Evolutionary conservation across 257 asterid species (phyloP).

Genomic region (Solanum chiquidenum): DNA sequence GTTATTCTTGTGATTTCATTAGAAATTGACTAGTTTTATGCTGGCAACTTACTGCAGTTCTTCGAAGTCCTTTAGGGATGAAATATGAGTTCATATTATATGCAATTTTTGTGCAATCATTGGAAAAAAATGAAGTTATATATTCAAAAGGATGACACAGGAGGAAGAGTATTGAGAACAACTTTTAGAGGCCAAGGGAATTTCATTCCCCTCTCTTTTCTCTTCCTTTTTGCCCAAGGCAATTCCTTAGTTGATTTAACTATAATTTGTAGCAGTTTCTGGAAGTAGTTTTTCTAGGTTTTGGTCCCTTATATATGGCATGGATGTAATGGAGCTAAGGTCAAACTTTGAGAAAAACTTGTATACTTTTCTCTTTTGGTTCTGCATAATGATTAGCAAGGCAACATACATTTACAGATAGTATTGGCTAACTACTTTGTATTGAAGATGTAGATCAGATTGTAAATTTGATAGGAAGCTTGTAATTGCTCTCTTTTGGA

Average conservation of each 20-base stretch:
- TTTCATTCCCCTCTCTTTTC: neutral
- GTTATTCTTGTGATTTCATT: neutral
- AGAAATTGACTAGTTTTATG: neutral
- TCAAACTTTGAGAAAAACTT: neutral
- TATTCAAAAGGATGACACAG: neutral
- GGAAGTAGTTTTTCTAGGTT: neutral
- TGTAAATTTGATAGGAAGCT: too few species aligned
- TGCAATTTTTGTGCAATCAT: neutral
- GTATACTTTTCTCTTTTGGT: neutral
- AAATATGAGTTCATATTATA: neutral
- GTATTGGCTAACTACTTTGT: neutral
- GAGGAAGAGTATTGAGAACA: neutral
- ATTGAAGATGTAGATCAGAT: too few species aligned
- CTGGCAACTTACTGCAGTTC: neutral
- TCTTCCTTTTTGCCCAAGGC: neutral
- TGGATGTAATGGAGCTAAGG: neutral
- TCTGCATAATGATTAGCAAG: neutral
- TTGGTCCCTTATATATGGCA: neutral
- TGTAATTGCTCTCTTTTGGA: too few species aligned
- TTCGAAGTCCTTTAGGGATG: neutral
- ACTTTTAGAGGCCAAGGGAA: neutral
- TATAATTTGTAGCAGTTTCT: neutral
- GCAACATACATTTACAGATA: neutral
- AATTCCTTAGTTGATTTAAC: neutral
- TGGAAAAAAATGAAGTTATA: neutral